Base-by-base conservation (phyloP, 306 rosid genomes). In the Trifolium fragiferum region DNA sequence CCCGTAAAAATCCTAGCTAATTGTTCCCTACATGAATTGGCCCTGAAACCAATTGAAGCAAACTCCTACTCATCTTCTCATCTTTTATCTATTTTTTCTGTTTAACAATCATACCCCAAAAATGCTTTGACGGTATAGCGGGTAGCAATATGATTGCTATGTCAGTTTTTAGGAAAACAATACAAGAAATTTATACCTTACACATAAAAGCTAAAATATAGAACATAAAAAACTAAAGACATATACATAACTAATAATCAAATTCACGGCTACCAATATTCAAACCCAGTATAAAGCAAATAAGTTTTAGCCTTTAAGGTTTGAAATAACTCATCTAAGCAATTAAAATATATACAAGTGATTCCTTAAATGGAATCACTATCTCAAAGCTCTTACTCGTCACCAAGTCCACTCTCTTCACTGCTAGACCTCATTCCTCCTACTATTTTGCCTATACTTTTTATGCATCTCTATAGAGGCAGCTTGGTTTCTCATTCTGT, bases 21-120 rank as follows among this genome's bases (percentile, higher is more conserved):
- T 69, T 49, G 16, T 51, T 53, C 50, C 21, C 37, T 70, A 14
- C 51, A 53, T 70, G 75, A 33, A 70, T 37, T 70, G 75, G 37
- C 19, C 18, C 21, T 53, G 63, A 53, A 70, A 70, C 51, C 50
- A 49, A 70, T 53, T 19, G 33, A 70, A 21, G 19, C 75, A 70
- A 70, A 47, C 50, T 4, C 65, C 55, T 15, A 51, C 57, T 21
- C n/a, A n/a, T n/a, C n/a, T n/a, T n/a, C n/a, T n/a, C n/a, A n/a
- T n/a, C n/a, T n/a, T n/a, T n/a, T n/a, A n/a, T n/a, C n/a, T n/a
- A n/a, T n/a, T n/a, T n/a, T n/a, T n/a, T n/a, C n/a, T n/a, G n/a
- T n/a, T n/a, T n/a, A 57, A 11, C 62, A 23, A 15, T 4, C 33
- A n/a, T 11, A 21, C 62, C 35, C 62, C 62, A 55, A 55, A 21